Evolutionary conservation across 495 filamentous ascomycete species (phyloP).

Genomic region (Penicillium bialowiezense): DNA sequence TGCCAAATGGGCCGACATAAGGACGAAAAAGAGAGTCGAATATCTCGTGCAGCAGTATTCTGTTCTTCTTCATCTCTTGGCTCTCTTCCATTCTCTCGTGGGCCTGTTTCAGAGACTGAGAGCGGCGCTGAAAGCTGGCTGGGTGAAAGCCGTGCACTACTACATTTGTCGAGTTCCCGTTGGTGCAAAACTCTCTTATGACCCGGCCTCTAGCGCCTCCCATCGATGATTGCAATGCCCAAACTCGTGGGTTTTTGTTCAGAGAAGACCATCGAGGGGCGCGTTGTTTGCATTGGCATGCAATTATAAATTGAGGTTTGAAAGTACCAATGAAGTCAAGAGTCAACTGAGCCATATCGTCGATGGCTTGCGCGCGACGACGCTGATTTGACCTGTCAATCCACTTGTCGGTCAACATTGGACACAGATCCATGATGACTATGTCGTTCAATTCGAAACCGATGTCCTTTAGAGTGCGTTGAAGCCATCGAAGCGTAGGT

Average conservation of each 20-base stretch:
- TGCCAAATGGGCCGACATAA: too few relatives aligned
- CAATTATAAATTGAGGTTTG: not conserved
- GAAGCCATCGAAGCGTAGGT: not conserved
- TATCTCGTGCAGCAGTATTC: too few relatives aligned
- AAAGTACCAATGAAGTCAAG: not conserved
- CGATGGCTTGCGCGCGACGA: not conserved
- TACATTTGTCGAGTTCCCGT: too few relatives aligned
- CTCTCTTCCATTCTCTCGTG: too few relatives aligned
- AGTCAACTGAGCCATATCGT: not conserved
- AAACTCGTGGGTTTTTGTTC: not conserved
- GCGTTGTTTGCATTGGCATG: slow-evolving; percentile 1
- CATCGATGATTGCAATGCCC: not conserved
- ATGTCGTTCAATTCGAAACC: not conserved
- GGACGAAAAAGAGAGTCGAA: too few relatives aligned
- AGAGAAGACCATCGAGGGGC: too few relatives aligned
- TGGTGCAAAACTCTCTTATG: not conserved
- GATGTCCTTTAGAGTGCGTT: not conserved
- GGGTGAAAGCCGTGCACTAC: too few relatives aligned
- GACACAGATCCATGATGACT: not conserved
- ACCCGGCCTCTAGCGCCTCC: not conserved
- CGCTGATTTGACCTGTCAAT: not conserved
- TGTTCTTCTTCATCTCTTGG: too few relatives aligned
- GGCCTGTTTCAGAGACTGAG: too few relatives aligned
- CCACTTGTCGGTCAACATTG: not conserved
- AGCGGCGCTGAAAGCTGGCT: too few relatives aligned